Evolutionary conservation across 2,329 filamentous ascomycete species (phyloP).

Genomic region (Leptographium radiaticola): DNA sequence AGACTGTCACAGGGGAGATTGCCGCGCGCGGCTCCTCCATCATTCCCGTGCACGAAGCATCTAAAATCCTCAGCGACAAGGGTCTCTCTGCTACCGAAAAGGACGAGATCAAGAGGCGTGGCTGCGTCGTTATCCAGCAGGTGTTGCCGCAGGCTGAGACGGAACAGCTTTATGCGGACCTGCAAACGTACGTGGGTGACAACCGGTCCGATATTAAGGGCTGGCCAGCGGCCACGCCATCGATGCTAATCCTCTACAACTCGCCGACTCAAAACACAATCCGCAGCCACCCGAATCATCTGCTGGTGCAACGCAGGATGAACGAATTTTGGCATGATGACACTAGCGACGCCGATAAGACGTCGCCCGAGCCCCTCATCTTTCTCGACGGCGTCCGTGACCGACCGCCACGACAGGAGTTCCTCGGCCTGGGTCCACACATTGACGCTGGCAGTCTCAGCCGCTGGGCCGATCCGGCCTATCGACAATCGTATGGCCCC

Average conservation of each 20-base stretch:
- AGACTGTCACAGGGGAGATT: conserved; percentile 23
- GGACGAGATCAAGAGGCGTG: conserved; percentile 8
- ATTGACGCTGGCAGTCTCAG: conserved; percentile 29
- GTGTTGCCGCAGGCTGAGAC: not conserved
- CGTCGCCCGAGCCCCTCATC: conserved; percentile 21
- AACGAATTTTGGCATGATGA: conserved; percentile 25
- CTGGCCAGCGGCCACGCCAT: conserved; percentile 24
- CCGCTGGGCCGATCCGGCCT: conserved; percentile 26
- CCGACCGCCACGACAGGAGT: conserved; percentile 22
- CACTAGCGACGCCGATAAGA: conserved; percentile 15
- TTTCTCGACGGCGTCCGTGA: conserved; percentile 26
- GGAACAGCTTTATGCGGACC: not conserved
- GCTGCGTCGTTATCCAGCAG: not conserved
- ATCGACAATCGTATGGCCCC: conserved; percentile 21
- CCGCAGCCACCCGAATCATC: conserved; percentile 23
- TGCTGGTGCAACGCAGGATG: conserved; percentile 21
- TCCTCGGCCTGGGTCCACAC: conserved; percentile 27
- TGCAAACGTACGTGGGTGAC: not conserved
- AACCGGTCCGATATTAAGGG: conserved; percentile 7
- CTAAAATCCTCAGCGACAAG: not conserved
- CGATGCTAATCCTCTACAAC: conserved; percentile 25
- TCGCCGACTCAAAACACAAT: conserved; percentile 24
- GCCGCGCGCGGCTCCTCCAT: conserved; percentile 17
- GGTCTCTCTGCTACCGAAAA: not conserved
- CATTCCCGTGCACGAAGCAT: conserved; percentile 12